phyloP scores from a whole-genome alignment of 257 asterid species.

The Marsdenia floribunda region DNA sequence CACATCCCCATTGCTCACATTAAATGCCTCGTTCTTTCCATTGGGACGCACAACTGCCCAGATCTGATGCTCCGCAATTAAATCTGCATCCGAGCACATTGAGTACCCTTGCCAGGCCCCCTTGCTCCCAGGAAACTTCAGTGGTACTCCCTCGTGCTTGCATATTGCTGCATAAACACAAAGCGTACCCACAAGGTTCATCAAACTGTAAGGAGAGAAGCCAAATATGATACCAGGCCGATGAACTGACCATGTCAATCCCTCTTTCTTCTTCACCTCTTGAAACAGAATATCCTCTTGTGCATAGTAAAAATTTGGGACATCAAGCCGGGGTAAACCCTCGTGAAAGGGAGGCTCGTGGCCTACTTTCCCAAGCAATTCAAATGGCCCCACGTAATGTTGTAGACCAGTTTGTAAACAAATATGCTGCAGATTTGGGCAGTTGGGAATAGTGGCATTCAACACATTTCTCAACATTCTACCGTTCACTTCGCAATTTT shows the following conservation, averaged over 20 bases:
- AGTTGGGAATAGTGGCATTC: constrained; percentile 51
- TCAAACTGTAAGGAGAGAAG: constrained; percentile 71
- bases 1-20: constrained; percentile 88
- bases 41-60: constrained; percentile 93
- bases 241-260: constrained; percentile 82
- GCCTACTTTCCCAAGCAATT: constrained; percentile 32
- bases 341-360: constrained; percentile 76
- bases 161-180: constrained; percentile 88
- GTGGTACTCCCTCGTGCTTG: constrained; percentile 59
- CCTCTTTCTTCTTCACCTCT: constrained; percentile 62
- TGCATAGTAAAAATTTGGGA: constrained; percentile 55
- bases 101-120: constrained; percentile 80
- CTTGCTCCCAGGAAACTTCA: constrained; percentile 72
- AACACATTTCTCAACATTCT: constrained; percentile 69
- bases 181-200: constrained; percentile 73
- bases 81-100: constrained; percentile 81
- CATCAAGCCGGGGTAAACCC: constrained; percentile 64
- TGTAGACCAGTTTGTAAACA: constrained; percentile 78
- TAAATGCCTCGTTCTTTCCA: constrained; percentile 82
- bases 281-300: constrained; percentile 64
- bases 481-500: constrained; percentile 69
- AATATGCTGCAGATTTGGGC: constrained; percentile 61
- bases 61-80: constrained; percentile 90
- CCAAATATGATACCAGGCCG: constrained; percentile 77
- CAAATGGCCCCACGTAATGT: constrained; percentile 68